Conservation (phyloP, 2,329 filamentous ascomycete genomes). For the Podosphaera xanthii region DNA sequence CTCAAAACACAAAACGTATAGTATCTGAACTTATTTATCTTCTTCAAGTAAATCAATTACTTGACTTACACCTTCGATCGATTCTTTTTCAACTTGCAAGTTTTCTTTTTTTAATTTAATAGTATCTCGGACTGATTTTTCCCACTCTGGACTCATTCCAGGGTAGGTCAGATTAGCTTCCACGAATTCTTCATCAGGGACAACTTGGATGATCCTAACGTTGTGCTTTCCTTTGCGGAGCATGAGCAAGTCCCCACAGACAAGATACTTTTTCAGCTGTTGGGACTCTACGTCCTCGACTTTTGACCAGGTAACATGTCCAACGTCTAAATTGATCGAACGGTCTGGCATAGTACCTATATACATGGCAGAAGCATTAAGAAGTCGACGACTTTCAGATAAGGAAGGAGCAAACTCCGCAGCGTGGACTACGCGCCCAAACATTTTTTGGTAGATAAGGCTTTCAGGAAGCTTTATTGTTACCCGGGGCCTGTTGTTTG, state of each 20-base stretch:
- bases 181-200: slow-evolving; percentile 26
- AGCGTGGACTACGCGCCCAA: slow-evolving; percentile 35
- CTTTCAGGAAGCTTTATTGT: slow-evolving; percentile 36
- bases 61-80: neutral
- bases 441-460: slow-evolving; percentile 29
- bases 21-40: neutral
- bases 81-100: neutral
- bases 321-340: slow-evolving; percentile 16
- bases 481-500: slow-evolving; percentile 26
- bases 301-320: slow-evolving; percentile 34
- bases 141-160: slow-evolving; percentile 4
- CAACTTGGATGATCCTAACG: slow-evolving; percentile 34
- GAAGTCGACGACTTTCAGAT: slow-evolving; percentile 35
- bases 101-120: neutral
- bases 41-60: neutral
- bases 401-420: slow-evolving; percentile 32
- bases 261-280: slow-evolving; percentile 35
- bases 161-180: slow-evolving; percentile 3
- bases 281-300: slow-evolving; percentile 31
- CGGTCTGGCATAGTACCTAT: slow-evolving; percentile 27
- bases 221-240: slow-evolving; percentile 42
- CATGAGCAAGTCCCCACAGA: slow-evolving; percentile 34
- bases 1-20: too few species aligned
- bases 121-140: slow-evolving; percentile 2
- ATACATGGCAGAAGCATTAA: slow-evolving; percentile 32